Percentiles rank a stretch among this genome's conserved stretches.
These are phyloP conservation scores for Mycena metata DNA, from an alignment of 768 basidiomycete species.

Conservation along the genomic window DNA sequence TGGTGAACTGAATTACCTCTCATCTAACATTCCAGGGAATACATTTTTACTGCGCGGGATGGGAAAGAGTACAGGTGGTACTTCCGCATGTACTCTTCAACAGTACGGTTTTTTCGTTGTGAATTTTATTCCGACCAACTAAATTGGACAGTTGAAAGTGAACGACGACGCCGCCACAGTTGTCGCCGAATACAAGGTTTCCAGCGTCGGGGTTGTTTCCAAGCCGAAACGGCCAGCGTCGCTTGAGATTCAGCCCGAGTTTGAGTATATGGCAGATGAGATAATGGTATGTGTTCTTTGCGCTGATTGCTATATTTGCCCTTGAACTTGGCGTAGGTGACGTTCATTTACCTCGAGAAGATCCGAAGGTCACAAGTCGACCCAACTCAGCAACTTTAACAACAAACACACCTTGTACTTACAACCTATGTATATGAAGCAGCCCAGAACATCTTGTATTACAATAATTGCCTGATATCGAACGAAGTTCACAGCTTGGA, in stretches of 20 bases:
- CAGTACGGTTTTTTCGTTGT: not conserved
- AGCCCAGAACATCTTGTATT: not conserved
- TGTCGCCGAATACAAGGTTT: slow-evolving; percentile 24
- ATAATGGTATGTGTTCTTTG: slow-evolving; percentile 17
- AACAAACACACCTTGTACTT: no score
- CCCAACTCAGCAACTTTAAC: no score
- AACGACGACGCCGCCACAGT: slow-evolving; percentile 24
- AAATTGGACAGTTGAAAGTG: slow-evolving; percentile 18
- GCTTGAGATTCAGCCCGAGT: slow-evolving; percentile 22
- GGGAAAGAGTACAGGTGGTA: slow-evolving; percentile 29
- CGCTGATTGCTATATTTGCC: not conserved
- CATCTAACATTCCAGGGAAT: not conserved
- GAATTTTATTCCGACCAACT: not conserved
- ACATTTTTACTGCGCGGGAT: slow-evolving; percentile 26
- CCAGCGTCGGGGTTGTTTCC: slow-evolving; percentile 23
- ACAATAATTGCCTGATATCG: not conserved
- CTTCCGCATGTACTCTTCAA: not conserved
- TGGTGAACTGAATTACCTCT: slow-evolving; percentile 4
- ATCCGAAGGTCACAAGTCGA: no score
- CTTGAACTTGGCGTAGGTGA: no score
- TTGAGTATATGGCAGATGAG: slow-evolving; percentile 30
- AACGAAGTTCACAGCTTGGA: slow-evolving; percentile 4
- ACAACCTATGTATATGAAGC: no score
- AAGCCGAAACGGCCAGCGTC: not conserved
- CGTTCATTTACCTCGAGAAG: no score